Conservation (phyloP, 805 yeast genomes). For the Sugiyamaella boreocaroliniensis region DNA sequence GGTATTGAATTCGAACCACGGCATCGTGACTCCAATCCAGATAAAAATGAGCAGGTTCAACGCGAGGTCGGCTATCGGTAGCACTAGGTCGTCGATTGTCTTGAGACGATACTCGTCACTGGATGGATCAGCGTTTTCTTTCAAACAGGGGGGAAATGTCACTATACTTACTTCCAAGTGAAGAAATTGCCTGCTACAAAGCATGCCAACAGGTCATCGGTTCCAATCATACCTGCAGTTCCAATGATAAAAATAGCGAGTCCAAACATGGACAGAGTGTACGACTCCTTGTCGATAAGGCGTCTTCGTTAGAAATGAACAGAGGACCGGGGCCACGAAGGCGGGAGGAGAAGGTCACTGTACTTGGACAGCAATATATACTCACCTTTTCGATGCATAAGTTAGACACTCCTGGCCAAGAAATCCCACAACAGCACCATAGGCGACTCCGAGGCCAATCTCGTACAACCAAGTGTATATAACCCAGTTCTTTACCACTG, state of each 20-base stretch:
- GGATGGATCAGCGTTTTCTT: not conserved
- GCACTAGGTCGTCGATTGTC: constrained; percentile 56
- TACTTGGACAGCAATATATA: no score
- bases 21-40: constrained; percentile 63
- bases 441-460: constrained; percentile 45
- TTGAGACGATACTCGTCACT: constrained; percentile 51
- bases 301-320: not conserved
- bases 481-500: constrained; percentile 58
- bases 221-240: constrained; percentile 58
- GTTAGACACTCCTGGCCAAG: constrained; percentile 45
- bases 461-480: constrained; percentile 55
- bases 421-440: constrained; percentile 50
- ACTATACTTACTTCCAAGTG: constrained; percentile 46
- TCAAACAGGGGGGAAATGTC: not conserved
- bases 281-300: constrained; percentile 57
- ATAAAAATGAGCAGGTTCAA: constrained; percentile 61
- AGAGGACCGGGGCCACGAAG: no score
- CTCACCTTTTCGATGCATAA: constrained; percentile 41
- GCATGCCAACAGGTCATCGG: constrained; percentile 65
- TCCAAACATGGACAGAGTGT: constrained; percentile 47
- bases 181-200: constrained; percentile 69
- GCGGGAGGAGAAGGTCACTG: no score
- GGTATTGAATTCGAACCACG: constrained; percentile 57
- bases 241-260: constrained; percentile 53
- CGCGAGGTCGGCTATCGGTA: constrained; percentile 58